Evolutionary conservation across 345 rosid genomes (phyloP).

Genomic region (Bruguiera parviflora): DNA sequence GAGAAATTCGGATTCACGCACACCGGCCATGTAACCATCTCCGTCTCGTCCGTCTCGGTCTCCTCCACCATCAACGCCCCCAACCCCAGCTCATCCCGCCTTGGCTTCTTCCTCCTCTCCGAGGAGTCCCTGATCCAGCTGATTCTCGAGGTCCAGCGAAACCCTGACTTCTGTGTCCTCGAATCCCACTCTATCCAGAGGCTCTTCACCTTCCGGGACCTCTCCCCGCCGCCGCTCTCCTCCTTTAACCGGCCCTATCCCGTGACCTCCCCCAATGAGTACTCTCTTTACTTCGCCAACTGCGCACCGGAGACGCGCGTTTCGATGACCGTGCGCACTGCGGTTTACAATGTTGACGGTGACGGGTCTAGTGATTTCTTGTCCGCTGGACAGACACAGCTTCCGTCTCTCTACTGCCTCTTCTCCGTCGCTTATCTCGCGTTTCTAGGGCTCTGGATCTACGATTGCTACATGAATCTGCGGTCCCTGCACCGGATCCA

Average conservation of each 20-base stretch:
- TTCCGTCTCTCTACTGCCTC: conserved; percentile 60
- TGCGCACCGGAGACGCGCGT: conserved; percentile 77
- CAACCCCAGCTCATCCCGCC: conserved; percentile 54
- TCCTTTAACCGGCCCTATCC: conserved; percentile 62
- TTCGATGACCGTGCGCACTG: conserved; percentile 76
- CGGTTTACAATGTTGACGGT: conserved; percentile 62
- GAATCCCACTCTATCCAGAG: conserved; percentile 50
- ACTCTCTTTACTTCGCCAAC: conserved; percentile 85
- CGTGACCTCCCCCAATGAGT: conserved; percentile 66
- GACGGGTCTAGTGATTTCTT: conserved; percentile 59
- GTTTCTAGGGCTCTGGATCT: conserved; percentile 67
- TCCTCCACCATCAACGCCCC: conserved; percentile 44
- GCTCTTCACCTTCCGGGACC: conserved; percentile 82
- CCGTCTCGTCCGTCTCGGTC: conserved; percentile 64
- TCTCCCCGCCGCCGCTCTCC: conserved; percentile 72
- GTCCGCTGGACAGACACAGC: conserved; percentile 77
- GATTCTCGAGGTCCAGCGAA: conserved; percentile 75
- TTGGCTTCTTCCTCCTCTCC: conserved; percentile 93
- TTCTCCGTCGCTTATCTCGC: conserved; percentile 55
- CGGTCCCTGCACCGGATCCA: conserved; percentile 77
- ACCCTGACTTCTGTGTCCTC: conserved; percentile 79
- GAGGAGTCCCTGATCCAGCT: conserved; percentile 87
- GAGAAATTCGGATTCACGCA: conserved; percentile 93
- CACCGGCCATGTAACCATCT: conserved; percentile 64
- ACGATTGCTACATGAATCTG: conserved; percentile 44